Base-by-base conservation (phyloP, 2,329 filamentous ascomycete genomes). In the Aspergillus sp. region DNA sequence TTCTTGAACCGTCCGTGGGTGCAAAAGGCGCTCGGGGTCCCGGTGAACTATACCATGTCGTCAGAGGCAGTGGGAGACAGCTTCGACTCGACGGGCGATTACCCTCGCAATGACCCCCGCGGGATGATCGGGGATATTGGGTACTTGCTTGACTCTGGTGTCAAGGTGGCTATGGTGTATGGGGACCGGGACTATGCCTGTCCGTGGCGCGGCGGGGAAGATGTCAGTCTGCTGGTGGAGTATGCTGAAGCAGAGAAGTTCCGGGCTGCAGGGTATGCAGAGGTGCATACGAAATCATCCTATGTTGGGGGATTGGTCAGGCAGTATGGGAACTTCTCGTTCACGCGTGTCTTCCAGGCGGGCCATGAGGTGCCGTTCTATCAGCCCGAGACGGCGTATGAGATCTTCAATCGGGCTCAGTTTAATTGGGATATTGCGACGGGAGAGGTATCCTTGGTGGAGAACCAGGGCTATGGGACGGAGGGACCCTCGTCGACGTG, bases 111-210 rank as follows among this genome's bases (percentile, higher is more conserved):
- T 1, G 80, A 80, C 54, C 78, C 78, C 64, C 77, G 64, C 17
- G 76, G 74, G 15, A 76, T 73, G 55, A 64, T 75, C 3, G 65
- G 71, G 11, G 71, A 77, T 38, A 57, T 77, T 3, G 71, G 66
- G 0, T 83, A 82, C 60, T 74, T 88, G 1, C 79, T 88, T 6
- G 84, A 87, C 54, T 75, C 77, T 15, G 84, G 83, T 8, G 78
- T 87, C 55, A 84, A 84, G 62, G 84, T 87, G 3, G 78, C 83
- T 42, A 71, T 87, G 27, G 76, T 85, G 41, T 86, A 86, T 65
- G 85, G 85, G 2, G 85, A 87, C 67, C 78, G 82, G 2, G 85
- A 87, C 68, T 87, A 80, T 64, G 78, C 80, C 2, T 83, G 82
- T 67, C 83, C 84, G 64, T 87, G 84, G 85, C 74, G 84, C 21